These are phyloP conservation scores for Schwanniomyces pseudopolymorphus DNA, from an alignment of 805 yeast genomes.

Conservation along the genomic window DNA sequence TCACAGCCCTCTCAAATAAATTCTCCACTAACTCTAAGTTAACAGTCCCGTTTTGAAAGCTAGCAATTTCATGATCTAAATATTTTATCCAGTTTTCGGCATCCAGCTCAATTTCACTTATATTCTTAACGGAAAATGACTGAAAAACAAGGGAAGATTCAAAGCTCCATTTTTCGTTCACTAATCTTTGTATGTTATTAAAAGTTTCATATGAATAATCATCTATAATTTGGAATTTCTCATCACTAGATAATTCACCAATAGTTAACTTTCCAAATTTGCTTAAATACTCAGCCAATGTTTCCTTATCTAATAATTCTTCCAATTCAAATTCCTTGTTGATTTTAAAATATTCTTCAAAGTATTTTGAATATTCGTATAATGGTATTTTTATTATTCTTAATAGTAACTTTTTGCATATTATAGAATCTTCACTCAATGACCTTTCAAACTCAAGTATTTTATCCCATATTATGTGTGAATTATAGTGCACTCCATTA, in stretches of 20 bases:
- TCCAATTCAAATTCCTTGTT: conserved; percentile 30
- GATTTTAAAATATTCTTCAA: conserved; percentile 46
- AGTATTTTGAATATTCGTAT: conserved; percentile 83
- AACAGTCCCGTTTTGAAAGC: conserved; percentile 6
- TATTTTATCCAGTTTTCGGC: conserved; percentile 63
- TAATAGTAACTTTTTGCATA: conserved; percentile 42
- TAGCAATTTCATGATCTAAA: conserved; percentile 51
- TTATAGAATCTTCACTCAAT: conserved; percentile 29
- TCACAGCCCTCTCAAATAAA: conserved; percentile 70
- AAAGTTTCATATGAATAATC: conserved; percentile 45
- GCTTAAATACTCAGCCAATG: conserved; percentile 17
- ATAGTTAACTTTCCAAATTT: conserved; percentile 19
- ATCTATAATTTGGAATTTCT: conserved; percentile 42
- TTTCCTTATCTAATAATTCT: conserved; percentile 20
- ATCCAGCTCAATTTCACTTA: conserved; percentile 36
- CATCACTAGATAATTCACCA: conserved; percentile 33
- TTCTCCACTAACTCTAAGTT: conserved; percentile 31
- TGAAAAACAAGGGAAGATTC: conserved; percentile 65
- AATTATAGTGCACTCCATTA: conserved; percentile 70
- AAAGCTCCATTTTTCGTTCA: conserved; percentile 64
- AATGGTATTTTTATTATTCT: conserved; percentile 61
- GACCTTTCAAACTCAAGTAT: conserved; percentile 61
- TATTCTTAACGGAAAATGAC: conserved; percentile 48
- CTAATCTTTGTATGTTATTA: conserved; percentile 47
- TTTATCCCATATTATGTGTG: conserved; percentile 83